Base-by-base conservation (phyloP, 495 filamentous ascomycete species). In the Daldinia grandis region DNA sequence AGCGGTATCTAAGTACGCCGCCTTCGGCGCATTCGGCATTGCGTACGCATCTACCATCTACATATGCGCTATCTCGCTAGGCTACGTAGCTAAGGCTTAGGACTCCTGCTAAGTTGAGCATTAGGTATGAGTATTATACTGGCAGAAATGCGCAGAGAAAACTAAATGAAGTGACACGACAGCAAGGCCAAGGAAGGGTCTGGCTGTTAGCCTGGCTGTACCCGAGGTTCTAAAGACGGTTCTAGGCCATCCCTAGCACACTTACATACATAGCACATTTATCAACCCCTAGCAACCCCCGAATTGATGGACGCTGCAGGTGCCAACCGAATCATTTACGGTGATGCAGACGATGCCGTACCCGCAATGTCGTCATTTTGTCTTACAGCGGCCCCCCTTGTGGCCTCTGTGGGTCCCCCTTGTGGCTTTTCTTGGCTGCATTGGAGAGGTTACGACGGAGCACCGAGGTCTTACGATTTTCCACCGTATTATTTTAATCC, bases 351-450 rank as follows among this genome's bases (percentile, higher is more conserved):
- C 35, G 54, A 71, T 71, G 56, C 64, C 49, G 62, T 61, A 56
- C 44, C 58, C 58, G 51, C 65, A 68, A 73, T 73, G 70, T 73
- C 70, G 70, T 73, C 70, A 73, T 73, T 62, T 30, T 73, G 70
- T 73, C 70, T 68, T 68, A 73, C 65, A 64, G 59, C 19, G 17
- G 27, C 54, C 53, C 69, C 57, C 50, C 50, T 37, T 47, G 55
- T 55, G 56, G 21, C 27, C 56, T 49, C 24, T 53, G 53, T 58
- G 51, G 66, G 7, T n/a, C 55, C 62, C 28, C 56, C 37, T 55
- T 62, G 62, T 62, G 42, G 57, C 58, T 53, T 62, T 58, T 60
- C 60, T 62, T 63, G 66, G 59, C 59, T 62, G 58, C 66, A 57
- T 68, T 57, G 21, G 64, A 37, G 5, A 57, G 28, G 31, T 57